Conservation (phyloP, 2,329 filamentous ascomycete genomes). For the Neoarthrinium moseri region DNA sequence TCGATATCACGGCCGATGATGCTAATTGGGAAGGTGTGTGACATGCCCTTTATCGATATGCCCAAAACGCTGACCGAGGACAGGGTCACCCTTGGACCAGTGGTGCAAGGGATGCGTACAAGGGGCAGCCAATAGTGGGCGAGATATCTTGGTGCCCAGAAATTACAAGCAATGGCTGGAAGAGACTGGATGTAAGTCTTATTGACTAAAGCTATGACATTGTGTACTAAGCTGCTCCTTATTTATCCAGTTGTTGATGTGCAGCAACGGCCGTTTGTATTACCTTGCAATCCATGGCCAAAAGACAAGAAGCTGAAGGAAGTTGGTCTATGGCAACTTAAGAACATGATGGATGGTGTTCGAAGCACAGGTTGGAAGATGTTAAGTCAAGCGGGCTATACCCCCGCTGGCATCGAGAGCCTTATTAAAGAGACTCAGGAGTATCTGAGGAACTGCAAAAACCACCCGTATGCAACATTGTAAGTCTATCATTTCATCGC, state of each 20-base stretch:
- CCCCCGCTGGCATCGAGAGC: not conserved
- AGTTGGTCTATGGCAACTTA: not conserved
- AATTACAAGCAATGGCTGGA: constrained; percentile 3
- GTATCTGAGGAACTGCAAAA: not conserved
- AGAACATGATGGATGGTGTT: not conserved
- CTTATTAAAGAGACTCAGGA: not conserved
- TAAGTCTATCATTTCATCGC: not conserved
- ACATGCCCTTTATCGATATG: not conserved
- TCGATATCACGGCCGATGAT: not conserved
- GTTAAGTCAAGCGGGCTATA: not conserved
- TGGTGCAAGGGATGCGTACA: not conserved
- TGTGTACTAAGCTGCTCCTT: not conserved
- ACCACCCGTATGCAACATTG: not conserved
- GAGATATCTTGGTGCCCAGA: not conserved
- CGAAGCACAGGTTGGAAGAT: not conserved
- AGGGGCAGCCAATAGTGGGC: not conserved
- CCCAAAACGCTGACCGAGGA: not conserved
- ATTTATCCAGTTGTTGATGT: not conserved
- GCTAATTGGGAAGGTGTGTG: not conserved
- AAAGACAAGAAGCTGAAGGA: constrained; percentile 1
- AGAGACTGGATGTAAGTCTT: not conserved
- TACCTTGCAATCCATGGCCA: not conserved
- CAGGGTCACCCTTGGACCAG: not conserved
- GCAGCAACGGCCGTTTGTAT: not conserved
- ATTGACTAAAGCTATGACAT: too few species aligned